Conservation (phyloP, 305 asterid genomes). For the Fraxinus nigra region DNA sequence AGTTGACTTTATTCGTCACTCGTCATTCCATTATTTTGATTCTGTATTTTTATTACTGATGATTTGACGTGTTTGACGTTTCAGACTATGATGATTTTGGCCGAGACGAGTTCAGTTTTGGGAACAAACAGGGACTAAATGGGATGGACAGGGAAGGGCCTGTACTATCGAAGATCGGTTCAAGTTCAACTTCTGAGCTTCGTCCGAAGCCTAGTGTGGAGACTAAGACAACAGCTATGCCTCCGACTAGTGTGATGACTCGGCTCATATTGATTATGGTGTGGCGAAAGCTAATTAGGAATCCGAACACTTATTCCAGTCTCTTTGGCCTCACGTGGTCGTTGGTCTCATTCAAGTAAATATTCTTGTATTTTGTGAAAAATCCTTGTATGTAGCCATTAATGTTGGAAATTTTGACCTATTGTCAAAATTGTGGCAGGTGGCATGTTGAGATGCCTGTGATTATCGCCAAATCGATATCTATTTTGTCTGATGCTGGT, state of each 20-base stretch:
- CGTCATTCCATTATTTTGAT: neutral
- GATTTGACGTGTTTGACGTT: neutral
- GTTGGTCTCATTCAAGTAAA: slow-evolving; percentile 68
- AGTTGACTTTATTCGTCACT: slow-evolving; percentile 3
- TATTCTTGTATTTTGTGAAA: neutral
- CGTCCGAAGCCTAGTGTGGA: slow-evolving; percentile 52
- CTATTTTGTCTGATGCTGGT: slow-evolving; percentile 90
- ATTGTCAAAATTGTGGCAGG: slow-evolving; percentile 33
- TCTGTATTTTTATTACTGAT: neutral
- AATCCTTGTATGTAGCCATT: neutral
- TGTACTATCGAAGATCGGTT: slow-evolving; percentile 68
- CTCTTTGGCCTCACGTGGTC: slow-evolving; percentile 86
- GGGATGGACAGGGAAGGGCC: slow-evolving; percentile 71
- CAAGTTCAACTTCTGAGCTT: slow-evolving; percentile 83
- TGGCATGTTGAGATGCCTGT: slow-evolving; percentile 90
- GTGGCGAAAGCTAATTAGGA: slow-evolving; percentile 86
- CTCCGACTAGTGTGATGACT: slow-evolving; percentile 91
- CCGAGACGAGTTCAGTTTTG: slow-evolving; percentile 79
- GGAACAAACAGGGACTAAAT: slow-evolving; percentile 51
- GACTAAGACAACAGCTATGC: slow-evolving; percentile 63
- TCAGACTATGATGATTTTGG: slow-evolving; percentile 88
- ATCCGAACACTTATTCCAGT: slow-evolving; percentile 90
- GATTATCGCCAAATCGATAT: slow-evolving; percentile 65
- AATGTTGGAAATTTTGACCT: no score
- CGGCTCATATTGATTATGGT: slow-evolving; percentile 90